Base-by-base conservation (phyloP, 1,139 yeast genomes). In the Taiozyma sp. region DNA sequence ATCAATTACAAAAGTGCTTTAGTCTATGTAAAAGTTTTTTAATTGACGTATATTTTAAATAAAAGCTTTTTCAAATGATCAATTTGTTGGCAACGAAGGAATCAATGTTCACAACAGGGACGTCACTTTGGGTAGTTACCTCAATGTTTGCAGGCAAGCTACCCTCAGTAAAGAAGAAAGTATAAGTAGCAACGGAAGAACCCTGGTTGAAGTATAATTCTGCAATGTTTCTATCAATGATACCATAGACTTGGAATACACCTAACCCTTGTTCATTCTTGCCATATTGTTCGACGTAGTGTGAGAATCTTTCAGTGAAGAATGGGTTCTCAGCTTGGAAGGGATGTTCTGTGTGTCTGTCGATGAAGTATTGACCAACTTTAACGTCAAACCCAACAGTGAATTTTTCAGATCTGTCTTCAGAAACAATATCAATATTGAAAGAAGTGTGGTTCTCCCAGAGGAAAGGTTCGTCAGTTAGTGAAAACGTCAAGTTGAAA, bases 151-250 rank as follows among this genome's bases (percentile, higher is more conserved):
- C 53, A 11, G 61, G 51, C 42, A 53, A 50, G 46, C 52, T 51
- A 10, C 57, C 59, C 4, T 55, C 53, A 6, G 51, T 48, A 32
- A 58, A 50, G 57, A 63, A 65, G 56, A 61, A 63, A 9, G 57
- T 52, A 49, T 62, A 61, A 13, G 68, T 64, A 14, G 60, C 52
- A 6, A 61, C 56, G 22, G 48, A 42, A 3, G 62, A 54, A 35
- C 68, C 67, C 44, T 65, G 60, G 49, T 65, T 63, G 56, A 65
- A 60, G 54, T 56, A 66, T n/a, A 67, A 43, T 50, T 67, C 70
- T 22, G 62, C 29, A 42, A 65, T 56, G 47, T 63, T 62, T 45
- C 58, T 57, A 48, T 67, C 70, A 30, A 65, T 54, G 24, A 67
- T 49, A 44, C 67, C 70, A 42, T 61, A 59, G 13, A 66, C 57